These are phyloP conservation scores for Boletus pseudopeckii DNA, from an alignment of 768 basidiomycete species.

Conservation along the genomic window DNA sequence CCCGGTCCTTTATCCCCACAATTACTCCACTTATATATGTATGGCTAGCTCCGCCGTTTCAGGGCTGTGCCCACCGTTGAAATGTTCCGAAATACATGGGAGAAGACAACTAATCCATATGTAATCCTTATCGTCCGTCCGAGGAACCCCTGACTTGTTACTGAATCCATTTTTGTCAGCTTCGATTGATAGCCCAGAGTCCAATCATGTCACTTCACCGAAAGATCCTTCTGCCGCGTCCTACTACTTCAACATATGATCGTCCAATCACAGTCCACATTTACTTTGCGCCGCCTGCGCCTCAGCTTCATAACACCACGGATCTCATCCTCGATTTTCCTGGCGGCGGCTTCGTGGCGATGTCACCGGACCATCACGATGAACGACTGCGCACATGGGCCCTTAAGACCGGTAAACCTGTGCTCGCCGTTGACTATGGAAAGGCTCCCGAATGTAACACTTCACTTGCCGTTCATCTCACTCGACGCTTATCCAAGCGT, in stretches of 20 bases:
- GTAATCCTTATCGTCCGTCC: conserved; percentile 40
- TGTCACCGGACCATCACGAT: conserved; percentile 96
- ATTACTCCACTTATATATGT: not conserved
- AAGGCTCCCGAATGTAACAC: conserved; percentile 92
- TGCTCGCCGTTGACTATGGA: conserved; percentile 89
- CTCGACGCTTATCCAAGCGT: not conserved
- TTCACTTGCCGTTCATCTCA: conserved; percentile 1
- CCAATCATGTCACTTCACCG: conserved; percentile 64
- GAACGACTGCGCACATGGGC: conserved; percentile 91
- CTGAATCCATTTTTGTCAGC: conserved; percentile 38
- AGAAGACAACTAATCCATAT: conserved; percentile 93
- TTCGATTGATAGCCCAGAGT: conserved; percentile 54
- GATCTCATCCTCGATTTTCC: conserved; percentile 92
- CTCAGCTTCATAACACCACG: conserved; percentile 58
- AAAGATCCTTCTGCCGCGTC: conserved; percentile 81
- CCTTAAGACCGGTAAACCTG: conserved; percentile 66
- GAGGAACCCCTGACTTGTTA: conserved; percentile 4
- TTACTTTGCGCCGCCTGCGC: conserved; percentile 72
- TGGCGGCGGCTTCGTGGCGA: conserved; percentile 95
- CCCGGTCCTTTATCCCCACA: not conserved
- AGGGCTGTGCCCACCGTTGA: conserved; percentile 94
- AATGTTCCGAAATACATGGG: conserved; percentile 95
- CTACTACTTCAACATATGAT: conserved; percentile 66
- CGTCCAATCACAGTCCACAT: conserved; percentile 83
- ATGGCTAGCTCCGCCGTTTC: conserved; percentile 75